Percentiles rank a stretch among this genome's conserved stretches.
These are phyloP conservation scores for Aureobasidium sp. DNA, from an alignment of 2,329 filamentous ascomycete genomes.

Conservation along the genomic window DNA sequence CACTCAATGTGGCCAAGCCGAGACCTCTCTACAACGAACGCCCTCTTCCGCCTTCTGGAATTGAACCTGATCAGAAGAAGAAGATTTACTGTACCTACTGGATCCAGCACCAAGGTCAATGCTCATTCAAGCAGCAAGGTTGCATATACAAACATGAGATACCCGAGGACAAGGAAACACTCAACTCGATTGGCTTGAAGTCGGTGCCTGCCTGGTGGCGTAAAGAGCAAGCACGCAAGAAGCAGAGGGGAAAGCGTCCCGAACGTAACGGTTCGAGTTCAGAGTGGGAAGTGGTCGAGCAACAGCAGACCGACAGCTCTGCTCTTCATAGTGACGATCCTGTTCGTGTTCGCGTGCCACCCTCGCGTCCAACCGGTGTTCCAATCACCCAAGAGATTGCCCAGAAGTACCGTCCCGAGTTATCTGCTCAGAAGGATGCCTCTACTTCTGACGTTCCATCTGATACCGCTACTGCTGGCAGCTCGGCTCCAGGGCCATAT, in stretches of 20 bases:
- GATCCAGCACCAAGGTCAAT: constrained; percentile 70
- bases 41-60: constrained; percentile 29
- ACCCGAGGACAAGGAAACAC: constrained; percentile 59
- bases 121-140: constrained; percentile 76
- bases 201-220: constrained; percentile 50
- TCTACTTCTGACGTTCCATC: neutral
- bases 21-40: constrained; percentile 7
- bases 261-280: neutral
- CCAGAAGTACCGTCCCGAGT: neutral
- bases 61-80: constrained; percentile 37
- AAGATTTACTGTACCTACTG: constrained; percentile 86
- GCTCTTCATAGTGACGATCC: neutral
- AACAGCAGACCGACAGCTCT: neutral
- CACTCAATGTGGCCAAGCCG: neutral
- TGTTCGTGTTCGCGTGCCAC: neutral
- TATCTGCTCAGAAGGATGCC: neutral
- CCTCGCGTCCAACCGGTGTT: neutral
- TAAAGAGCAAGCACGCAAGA: constrained; percentile 32
- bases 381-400: neutral
- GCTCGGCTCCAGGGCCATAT: neutral
- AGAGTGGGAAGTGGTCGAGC: constrained; percentile 4
- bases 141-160: constrained; percentile 90
- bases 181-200: constrained; percentile 60
- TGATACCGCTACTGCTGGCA: neutral
- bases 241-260: neutral